Conservation (phyloP, 2,329 filamentous ascomycete species). For the Polychaeton citri region DNA sequence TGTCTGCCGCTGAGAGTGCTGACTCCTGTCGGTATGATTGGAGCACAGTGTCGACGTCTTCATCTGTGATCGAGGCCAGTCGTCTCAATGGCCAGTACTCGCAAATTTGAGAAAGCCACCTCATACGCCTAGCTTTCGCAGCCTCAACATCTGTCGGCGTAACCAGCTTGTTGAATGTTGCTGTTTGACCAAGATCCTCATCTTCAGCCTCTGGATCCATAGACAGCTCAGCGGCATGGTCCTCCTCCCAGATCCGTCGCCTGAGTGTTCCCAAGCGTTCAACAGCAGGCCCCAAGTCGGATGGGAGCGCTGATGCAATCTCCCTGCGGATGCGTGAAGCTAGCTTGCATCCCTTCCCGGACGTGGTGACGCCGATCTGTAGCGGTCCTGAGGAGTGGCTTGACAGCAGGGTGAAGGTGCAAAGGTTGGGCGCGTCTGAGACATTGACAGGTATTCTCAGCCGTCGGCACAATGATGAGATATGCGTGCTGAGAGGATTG, state of each 20-base stretch:
- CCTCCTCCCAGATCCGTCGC: constrained; percentile 59
- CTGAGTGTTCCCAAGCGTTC: constrained; percentile 62
- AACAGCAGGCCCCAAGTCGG: constrained; percentile 62
- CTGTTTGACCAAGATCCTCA: constrained; percentile 59
- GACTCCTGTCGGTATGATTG: constrained; percentile 48
- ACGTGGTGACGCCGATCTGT: constrained; percentile 91
- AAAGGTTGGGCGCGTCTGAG: constrained; percentile 71
- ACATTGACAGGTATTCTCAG: constrained; percentile 88
- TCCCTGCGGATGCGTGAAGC: constrained; percentile 80
- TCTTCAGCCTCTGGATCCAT: constrained; percentile 33
- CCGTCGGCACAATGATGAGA: constrained; percentile 62
- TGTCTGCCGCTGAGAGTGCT: constrained; percentile 17
- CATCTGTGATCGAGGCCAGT: constrained; percentile 65
- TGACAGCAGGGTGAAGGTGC: constrained; percentile 79
- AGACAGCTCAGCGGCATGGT: constrained; percentile 41
- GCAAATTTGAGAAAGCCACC: constrained; percentile 92
- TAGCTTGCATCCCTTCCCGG: constrained; percentile 86
- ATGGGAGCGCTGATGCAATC: constrained; percentile 66
- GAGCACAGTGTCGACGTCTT: constrained; percentile 66
- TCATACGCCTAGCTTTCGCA: constrained; percentile 66
- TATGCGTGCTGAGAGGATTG: constrained; percentile 40
- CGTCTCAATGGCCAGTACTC: constrained; percentile 93
- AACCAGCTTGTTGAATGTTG: constrained; percentile 74
- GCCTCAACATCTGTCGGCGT: constrained; percentile 59
- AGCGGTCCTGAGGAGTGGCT: constrained; percentile 82